Evolutionary conservation across 2,329 filamentous ascomycete genomes (phyloP).

Genomic region (Hawksworthiomyces lignivorus): DNA sequence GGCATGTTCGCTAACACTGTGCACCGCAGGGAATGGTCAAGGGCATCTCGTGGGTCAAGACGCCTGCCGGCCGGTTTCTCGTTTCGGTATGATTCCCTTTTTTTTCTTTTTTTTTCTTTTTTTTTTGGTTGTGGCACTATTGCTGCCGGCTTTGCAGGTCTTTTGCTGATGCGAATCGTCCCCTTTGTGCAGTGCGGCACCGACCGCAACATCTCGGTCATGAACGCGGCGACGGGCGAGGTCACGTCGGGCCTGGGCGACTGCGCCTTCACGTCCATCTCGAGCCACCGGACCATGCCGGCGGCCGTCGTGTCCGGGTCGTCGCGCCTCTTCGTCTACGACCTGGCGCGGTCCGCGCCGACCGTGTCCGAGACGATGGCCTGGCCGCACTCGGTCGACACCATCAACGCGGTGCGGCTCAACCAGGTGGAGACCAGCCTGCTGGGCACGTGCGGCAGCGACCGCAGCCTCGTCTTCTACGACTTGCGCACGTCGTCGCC

Average conservation of each 20-base stretch:
- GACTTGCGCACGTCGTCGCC: slow-evolving; percentile 83
- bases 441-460: slow-evolving; percentile 74
- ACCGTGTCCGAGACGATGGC: slow-evolving; percentile 15
- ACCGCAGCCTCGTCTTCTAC: slow-evolving; percentile 83
- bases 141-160: too few species aligned
- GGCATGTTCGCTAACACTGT: background rate
- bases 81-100: slow-evolving; percentile 52
- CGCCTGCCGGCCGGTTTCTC: slow-evolving; percentile 36
- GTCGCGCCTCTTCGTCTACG: slow-evolving; percentile 15
- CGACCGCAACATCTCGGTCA: slow-evolving; percentile 83
- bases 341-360: slow-evolving; percentile 10
- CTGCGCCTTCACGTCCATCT: slow-evolving; percentile 61
- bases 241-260: slow-evolving; percentile 77
- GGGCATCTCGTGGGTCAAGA: slow-evolving; percentile 79
- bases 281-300: slow-evolving; percentile 16
- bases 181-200: slow-evolving; percentile 63
- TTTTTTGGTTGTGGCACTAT: background rate
- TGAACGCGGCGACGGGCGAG: slow-evolving; percentile 80
- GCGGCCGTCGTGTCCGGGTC: slow-evolving; percentile 15
- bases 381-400: slow-evolving; percentile 55
- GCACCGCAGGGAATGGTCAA: slow-evolving; percentile 70
- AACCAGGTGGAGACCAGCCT: slow-evolving; percentile 93
- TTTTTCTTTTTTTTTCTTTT: slow-evolving; percentile 40
- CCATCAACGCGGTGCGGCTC: slow-evolving; percentile 80
- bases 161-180: too few species aligned